These are phyloP conservation scores for Hansfordia pulvinata DNA, from an alignment of 2,329 filamentous ascomycete genomes.

Conservation along the genomic window DNA sequence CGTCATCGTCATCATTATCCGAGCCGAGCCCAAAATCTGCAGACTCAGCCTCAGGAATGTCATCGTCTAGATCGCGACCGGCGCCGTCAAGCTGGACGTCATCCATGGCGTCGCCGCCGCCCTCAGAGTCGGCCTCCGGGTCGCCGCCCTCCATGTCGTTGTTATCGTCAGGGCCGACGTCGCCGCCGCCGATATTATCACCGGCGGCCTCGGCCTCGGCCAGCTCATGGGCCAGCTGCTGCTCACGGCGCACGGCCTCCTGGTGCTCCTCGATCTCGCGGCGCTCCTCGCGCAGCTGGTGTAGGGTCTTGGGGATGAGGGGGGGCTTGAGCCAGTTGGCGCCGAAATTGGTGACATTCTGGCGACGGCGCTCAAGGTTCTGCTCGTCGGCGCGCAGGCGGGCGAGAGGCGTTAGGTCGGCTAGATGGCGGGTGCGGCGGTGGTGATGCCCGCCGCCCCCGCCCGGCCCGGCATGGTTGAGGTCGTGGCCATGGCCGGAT, in stretches of 20 bases:
- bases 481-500: slow-evolving; percentile 17
- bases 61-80: slow-evolving; percentile 57
- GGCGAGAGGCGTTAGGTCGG: slow-evolving; percentile 50
- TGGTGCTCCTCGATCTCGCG: slow-evolving; percentile 79
- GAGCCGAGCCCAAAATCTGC: slow-evolving; percentile 35
- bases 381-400: slow-evolving; percentile 66
- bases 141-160: slow-evolving; percentile 5
- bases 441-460: slow-evolving; percentile 14
- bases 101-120: slow-evolving; percentile 34
- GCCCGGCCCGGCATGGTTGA: slow-evolving; percentile 10
- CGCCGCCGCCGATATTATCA: slow-evolving; percentile 17
- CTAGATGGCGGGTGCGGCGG: slow-evolving; percentile 22
- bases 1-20: slow-evolving; percentile 22
- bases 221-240: slow-evolving; percentile 58
- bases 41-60: slow-evolving; percentile 54
- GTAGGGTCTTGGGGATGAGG: slow-evolving; percentile 76
- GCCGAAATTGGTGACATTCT: slow-evolving; percentile 77
- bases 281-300: slow-evolving; percentile 80
- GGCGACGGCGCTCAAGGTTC: slow-evolving; percentile 60
- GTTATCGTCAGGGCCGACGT: too few relatives aligned
- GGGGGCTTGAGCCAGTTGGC: slow-evolving; percentile 83
- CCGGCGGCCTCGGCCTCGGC: slow-evolving; percentile 47
- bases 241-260: slow-evolving; percentile 57
- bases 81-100: slow-evolving; percentile 41
- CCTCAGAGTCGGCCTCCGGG: slow-evolving; percentile 28